Evolutionary conservation across 1,284 basidiomycete species (phyloP).

Genomic region (Sanghuangporus sanghuang): DNA sequence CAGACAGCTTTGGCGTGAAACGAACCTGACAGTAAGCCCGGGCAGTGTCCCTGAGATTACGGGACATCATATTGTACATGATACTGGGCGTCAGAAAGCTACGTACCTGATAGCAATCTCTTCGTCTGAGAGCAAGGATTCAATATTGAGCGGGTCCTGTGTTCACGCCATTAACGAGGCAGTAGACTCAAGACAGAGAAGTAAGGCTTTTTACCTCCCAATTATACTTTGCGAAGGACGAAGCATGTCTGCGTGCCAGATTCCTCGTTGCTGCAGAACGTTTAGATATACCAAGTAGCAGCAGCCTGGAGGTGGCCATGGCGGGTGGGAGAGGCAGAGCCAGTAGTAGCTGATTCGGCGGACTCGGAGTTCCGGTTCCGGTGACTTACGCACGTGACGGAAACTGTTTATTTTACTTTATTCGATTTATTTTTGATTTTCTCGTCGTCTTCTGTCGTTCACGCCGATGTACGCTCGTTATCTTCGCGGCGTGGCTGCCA

Average conservation of each 20-base stretch:
- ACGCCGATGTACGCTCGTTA: neutral
- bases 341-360: too few species aligned
- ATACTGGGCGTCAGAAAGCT: neutral
- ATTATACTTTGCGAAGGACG: slow-evolving; percentile 38
- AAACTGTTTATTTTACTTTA: too few species aligned
- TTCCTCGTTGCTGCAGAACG: neutral
- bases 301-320: neutral
- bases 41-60: slow-evolving; percentile 65
- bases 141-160: slow-evolving; percentile 79
- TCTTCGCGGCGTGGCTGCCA: neutral
- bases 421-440: neutral
- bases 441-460: neutral
- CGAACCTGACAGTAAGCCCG: slow-evolving; percentile 76
- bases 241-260: slow-evolving; percentile 2
- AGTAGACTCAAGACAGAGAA: neutral
- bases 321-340: neutral
- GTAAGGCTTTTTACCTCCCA: slow-evolving; percentile 58
- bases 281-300: neutral
- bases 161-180: neutral
- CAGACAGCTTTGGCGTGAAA: neutral
- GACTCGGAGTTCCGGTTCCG: neutral
- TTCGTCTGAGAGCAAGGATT: slow-evolving; percentile 82
- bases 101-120: slow-evolving; percentile 83
- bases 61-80: slow-evolving; percentile 1
- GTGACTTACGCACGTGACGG: neutral